phyloP scores from a whole-genome alignment of 108 stramenopile species.

The Ochromonas danica region DNA sequence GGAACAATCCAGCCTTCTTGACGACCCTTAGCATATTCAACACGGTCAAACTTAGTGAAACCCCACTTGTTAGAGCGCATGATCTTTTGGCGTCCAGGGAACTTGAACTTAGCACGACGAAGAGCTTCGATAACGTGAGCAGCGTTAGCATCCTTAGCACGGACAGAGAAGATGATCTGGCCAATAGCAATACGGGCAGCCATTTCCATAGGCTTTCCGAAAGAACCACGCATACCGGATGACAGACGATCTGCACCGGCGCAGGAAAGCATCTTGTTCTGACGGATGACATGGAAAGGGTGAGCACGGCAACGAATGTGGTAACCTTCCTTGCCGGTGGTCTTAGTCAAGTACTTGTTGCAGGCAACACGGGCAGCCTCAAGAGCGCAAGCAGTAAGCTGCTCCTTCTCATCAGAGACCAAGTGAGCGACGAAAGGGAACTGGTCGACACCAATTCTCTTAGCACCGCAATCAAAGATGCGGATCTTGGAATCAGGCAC shows the following conservation, averaged over 20 bases:
- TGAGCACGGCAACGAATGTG: constrained; percentile 99
- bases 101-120: constrained; percentile 99
- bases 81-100: constrained; percentile 97
- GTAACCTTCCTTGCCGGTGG: constrained; percentile 95
- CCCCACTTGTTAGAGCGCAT: constrained; percentile 99
- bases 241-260: constrained; percentile 98
- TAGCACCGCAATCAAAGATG: constrained; percentile 97
- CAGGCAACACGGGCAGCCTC: constrained; percentile 99
- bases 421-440: constrained; percentile 99
- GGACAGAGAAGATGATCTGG: constrained; percentile 88
- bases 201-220: constrained; percentile 99
- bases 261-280: constrained; percentile 99
- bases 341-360: constrained; percentile 99
- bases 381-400: constrained; percentile 97
- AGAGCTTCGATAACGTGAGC: constrained; percentile 94
- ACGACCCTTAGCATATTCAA: constrained; percentile 88
- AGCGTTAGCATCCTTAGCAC: constrained; percentile 85
- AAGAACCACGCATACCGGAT: constrained; percentile 98
- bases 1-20: constrained; percentile 83
- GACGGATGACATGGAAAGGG: constrained; percentile 98
- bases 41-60: constrained; percentile 95
- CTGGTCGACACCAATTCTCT: constrained; percentile 93
- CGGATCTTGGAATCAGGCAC: constrained; percentile 96
- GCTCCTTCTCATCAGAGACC: constrained; percentile 99
- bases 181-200: constrained; percentile 98